Evolutionary conservation across 352 stramenopile species (phyloP), one percentile per base, ranked within the genome.

Genomic region (Aphanomyces stellatus): DNA sequence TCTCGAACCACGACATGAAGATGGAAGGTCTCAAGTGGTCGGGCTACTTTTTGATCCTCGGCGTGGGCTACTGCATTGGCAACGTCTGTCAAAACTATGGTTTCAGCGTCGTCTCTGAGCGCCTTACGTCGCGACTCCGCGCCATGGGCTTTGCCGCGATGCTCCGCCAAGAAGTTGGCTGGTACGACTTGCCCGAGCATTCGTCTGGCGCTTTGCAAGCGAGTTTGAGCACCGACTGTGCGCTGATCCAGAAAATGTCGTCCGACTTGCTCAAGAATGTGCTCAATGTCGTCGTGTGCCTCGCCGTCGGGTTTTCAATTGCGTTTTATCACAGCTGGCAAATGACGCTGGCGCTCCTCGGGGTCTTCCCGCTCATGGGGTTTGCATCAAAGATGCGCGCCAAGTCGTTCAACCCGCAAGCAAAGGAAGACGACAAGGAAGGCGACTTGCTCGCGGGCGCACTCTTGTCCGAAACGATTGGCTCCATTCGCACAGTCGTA

Each of bases 171-270:
- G 84, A 96, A 41, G 72, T 93, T 40, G 85, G 80, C 1, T 96
- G 85, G 79, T 95, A 94, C 48, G 87, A 96, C 59, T 60, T 75
- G 43, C 73, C 87, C 22, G 71, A 87, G 30, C 91, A 96, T 67
- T 76, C 76, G 2, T 83, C 85, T 0, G 87, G 87, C 0, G 82
- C 82, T 0, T 72, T 96, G 8, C 76, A 83, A 0, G 72, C 77
- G 28, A 74, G 82, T 0, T 76, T 96, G 8, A 73, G 86, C 0
- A 88, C 76, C 0, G 88, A 96, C 68, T 85, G 81, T 6, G 77
- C 84, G 13, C 72, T 86, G 5, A 77, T 96, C 0, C 88, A 94
- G 64, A 73, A 79, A 1, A 85, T 88, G 53, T 89, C 87, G 11
- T 79, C 79, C 11, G 87, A 95, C 28, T 74, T 76, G 1, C 71